phyloP scores from a whole-genome alignment of 441 rosid genomes.

The Populus hybrid region DNA sequence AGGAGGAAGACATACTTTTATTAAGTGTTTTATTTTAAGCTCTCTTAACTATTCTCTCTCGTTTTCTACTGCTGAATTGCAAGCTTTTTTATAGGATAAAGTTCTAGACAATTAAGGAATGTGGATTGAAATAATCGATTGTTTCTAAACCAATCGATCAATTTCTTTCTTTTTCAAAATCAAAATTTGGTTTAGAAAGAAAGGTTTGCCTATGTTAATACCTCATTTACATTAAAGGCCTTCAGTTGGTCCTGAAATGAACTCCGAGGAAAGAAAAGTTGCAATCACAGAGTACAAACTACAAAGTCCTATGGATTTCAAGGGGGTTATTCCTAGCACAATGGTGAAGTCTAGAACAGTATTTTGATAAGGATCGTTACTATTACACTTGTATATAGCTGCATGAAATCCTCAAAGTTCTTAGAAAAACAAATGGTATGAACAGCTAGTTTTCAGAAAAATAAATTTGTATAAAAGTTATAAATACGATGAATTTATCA shows the following conservation, averaged over 20 bases:
- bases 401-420: constrained; percentile 11
- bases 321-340: constrained; percentile 87
- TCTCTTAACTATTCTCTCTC: too few species aligned
- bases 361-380: constrained; percentile 9
- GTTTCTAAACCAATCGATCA: fast-evolving
- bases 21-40: too few species aligned
- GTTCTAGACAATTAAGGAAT: fast-evolving
- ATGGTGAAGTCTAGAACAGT: constrained; percentile 65
- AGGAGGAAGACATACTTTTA: fast-evolving
- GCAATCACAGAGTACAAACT: constrained; percentile 70
- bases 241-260: constrained; percentile 73
- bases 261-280: constrained; percentile 50
- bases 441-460: constrained; percentile 31
- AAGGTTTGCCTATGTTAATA: neutral
- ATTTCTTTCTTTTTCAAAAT: fast-evolving
- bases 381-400: constrained; percentile 6
- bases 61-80: fast-evolving
- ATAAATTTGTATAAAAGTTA: too few species aligned
- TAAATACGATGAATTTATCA: too few species aligned
- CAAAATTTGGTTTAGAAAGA: too few species aligned
- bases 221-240: constrained; percentile 42
- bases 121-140: fast-evolving
- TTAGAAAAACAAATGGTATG: neutral
- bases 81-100: too few species aligned
- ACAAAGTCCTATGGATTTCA: constrained; percentile 86